Evolutionary conservation across 192 early-diverging fungal genomes (phyloP).

Genomic region (Paraglomus brasilianum): DNA sequence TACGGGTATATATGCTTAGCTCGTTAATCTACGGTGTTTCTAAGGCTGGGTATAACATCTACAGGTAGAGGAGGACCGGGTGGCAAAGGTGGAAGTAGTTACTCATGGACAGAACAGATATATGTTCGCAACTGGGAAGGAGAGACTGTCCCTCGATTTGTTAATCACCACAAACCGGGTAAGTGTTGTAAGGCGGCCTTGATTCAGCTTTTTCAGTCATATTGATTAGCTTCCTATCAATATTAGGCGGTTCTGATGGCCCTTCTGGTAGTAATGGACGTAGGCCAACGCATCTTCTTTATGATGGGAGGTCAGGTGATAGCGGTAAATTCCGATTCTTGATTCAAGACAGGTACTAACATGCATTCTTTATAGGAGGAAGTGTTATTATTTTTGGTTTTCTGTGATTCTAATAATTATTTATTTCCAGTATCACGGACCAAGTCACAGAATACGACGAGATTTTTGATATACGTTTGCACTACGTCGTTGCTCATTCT

Average conservation of each 20-base stretch:
- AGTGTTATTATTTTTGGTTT: constrained; percentile 3
- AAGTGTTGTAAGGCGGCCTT: constrained; percentile 14
- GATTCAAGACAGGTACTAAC: constrained; percentile 22
- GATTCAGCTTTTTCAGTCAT: background rate
- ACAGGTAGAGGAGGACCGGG: constrained; percentile 24
- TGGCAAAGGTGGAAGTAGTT: constrained; percentile 12
- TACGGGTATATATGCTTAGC: too few species aligned
- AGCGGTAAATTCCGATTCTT: constrained; percentile 4
- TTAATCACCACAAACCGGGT: constrained; percentile 1
- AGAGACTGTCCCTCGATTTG: background rate
- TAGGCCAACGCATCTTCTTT: constrained; percentile 9
- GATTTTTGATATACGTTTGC: constrained; percentile 23
- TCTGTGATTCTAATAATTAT: background rate
- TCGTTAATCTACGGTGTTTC: background rate
- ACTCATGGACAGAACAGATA: constrained; percentile 13
- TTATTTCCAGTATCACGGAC: background rate
- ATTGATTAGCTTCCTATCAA: constrained; percentile 11
- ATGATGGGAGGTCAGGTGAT: constrained; percentile 14
- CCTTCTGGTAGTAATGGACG: constrained; percentile 3
- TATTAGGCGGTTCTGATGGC: constrained; percentile 17
- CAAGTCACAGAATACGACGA: background rate
- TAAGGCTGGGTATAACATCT: background rate
- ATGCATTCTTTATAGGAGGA: background rate
- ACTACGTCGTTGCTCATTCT: background rate
- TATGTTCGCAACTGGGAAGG: background rate